Evolutionary conservation across 2,329 filamentous ascomycete genomes (phyloP).

Genomic region (Malbranchea zuffiana): DNA sequence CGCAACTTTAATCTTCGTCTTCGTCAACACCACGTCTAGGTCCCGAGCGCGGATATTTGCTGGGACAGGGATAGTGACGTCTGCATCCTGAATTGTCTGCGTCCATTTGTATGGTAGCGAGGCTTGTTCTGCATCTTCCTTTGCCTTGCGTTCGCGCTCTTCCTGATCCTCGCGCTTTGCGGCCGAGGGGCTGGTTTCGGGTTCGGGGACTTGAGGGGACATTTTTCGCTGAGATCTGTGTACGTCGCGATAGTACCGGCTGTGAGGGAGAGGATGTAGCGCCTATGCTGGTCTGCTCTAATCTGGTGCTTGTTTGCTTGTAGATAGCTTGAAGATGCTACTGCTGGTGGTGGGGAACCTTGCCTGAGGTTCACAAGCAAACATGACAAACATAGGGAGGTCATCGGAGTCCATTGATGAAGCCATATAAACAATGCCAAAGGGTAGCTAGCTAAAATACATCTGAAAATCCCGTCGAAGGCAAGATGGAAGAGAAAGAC

Average conservation of each 20-base stretch:
- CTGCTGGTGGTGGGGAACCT: too few relatives aligned
- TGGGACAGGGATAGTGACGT: conserved; percentile 66
- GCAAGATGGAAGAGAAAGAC: too few relatives aligned
- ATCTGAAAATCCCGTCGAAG: too few relatives aligned
- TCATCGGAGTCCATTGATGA: too few relatives aligned
- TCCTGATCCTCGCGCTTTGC: conserved; percentile 41
- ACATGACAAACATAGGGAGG: too few relatives aligned
- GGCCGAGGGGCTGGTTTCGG: conserved; percentile 23
- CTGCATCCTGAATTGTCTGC: conserved; percentile 81
- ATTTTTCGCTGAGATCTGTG: conserved; percentile 15
- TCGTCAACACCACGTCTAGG: conserved; percentile 71
- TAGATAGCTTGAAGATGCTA: conserved; percentile 1
- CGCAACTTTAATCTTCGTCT: conserved; percentile 62
- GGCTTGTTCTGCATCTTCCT: conserved; percentile 78
- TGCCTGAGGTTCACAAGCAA: too few relatives aligned
- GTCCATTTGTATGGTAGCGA: conserved; percentile 94
- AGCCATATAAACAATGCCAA: too few relatives aligned
- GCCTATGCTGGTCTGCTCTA: background rate
- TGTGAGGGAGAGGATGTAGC: background rate
- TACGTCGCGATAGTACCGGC: background rate
- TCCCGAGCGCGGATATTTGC: conserved; percentile 76
- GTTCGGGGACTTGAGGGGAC: conserved; percentile 19
- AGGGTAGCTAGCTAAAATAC: too few relatives aligned
- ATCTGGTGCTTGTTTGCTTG: background rate
- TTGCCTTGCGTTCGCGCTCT: conserved; percentile 51